phyloP scores from a whole-genome alignment of 371 early-diverging fungal genomes.

The Zancudomyces culisetae region DNA sequence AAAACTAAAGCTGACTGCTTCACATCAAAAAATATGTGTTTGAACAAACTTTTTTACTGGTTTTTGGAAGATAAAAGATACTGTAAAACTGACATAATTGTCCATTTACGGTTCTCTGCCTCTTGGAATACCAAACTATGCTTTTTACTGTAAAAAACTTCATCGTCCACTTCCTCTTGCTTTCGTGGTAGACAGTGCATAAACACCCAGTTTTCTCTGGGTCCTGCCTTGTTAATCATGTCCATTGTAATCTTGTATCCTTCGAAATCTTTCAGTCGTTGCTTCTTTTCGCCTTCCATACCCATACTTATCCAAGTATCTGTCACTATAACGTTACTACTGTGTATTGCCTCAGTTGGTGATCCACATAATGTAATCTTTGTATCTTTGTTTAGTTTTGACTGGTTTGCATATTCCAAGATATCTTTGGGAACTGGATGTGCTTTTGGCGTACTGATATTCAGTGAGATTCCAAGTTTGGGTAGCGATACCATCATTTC shows the following conservation, averaged over 20 bases:
- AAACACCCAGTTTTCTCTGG: slow-evolving; percentile 75
- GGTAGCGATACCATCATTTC: slow-evolving; percentile 73
- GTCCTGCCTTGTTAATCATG: slow-evolving; percentile 49
- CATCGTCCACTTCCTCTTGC: slow-evolving; percentile 87
- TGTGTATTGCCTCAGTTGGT: slow-evolving; percentile 57
- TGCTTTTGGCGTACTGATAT: slow-evolving; percentile 66
- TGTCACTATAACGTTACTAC: slow-evolving; percentile 76
- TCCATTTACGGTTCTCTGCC: slow-evolving; percentile 95
- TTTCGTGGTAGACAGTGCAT: slow-evolving; percentile 95
- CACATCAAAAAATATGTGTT: no score
- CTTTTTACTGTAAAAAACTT: slow-evolving; percentile 76
- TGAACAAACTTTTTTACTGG: no score
- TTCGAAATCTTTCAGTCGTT: slow-evolving; percentile 54
- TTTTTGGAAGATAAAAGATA: slow-evolving; percentile 42
- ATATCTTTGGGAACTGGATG: slow-evolving; percentile 53
- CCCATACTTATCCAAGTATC: slow-evolving; percentile 98
- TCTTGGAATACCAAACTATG: slow-evolving; percentile 91
- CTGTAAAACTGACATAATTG: slow-evolving; percentile 71
- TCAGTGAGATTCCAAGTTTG: slow-evolving; percentile 61
- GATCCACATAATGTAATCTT: slow-evolving; percentile 37
- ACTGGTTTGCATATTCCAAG: slow-evolving; percentile 23
- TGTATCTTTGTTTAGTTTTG: slow-evolving; percentile 14
- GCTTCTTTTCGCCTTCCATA: slow-evolving; percentile 74
- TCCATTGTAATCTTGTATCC: slow-evolving; percentile 77
- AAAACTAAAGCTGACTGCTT: no score